Conservation (phyloP, 176 grass and related monocot species). For the Ensete ventricosum region DNA sequence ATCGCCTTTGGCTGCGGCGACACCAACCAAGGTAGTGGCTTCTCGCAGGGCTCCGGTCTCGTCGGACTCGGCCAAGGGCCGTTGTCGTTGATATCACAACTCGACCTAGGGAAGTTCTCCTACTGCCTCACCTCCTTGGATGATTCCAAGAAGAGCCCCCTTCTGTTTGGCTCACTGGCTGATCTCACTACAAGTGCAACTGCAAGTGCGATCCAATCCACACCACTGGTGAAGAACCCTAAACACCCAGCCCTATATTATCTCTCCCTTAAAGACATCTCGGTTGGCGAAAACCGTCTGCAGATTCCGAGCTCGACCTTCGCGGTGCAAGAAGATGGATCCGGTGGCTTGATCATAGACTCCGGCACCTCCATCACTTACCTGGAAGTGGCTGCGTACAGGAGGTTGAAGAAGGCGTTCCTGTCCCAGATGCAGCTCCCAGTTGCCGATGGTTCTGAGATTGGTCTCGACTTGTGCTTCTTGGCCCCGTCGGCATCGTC, state of each 20-base stretch:
- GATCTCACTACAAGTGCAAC: constrained; percentile 8
- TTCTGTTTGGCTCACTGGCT: constrained; percentile 38
- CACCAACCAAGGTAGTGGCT: constrained; percentile 15
- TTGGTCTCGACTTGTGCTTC: constrained; percentile 70
- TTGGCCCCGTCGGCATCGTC: constrained; percentile 25
- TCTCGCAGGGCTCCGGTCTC: constrained; percentile 34
- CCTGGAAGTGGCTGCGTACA: constrained; percentile 28
- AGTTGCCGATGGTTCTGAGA: constrained; percentile 15
- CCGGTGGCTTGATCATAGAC: constrained; percentile 52
- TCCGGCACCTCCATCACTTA: constrained; percentile 34
- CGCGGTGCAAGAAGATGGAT: constrained; percentile 19
- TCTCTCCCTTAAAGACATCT: constrained; percentile 33
- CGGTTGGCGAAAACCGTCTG: constrained; percentile 33
- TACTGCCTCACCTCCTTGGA: constrained; percentile 52
- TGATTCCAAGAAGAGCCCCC: constrained; percentile 29
- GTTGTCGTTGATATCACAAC: constrained; percentile 53
- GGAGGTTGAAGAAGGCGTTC: constrained; percentile 28
- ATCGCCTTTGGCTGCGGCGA: constrained; percentile 43
- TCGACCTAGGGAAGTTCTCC: constrained; percentile 43
- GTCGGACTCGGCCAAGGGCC: constrained; percentile 50
- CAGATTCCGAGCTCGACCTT: constrained; percentile 29
- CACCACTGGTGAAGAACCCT: constrained; percentile 19
- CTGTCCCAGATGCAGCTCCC: constrained; percentile 29
- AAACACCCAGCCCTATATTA: constrained; percentile 18
- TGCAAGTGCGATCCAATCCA: constrained; percentile 25